phyloP scores from a whole-genome alignment of 192 early-diverging fungal genomes.

The Coemansia sp. region DNA sequence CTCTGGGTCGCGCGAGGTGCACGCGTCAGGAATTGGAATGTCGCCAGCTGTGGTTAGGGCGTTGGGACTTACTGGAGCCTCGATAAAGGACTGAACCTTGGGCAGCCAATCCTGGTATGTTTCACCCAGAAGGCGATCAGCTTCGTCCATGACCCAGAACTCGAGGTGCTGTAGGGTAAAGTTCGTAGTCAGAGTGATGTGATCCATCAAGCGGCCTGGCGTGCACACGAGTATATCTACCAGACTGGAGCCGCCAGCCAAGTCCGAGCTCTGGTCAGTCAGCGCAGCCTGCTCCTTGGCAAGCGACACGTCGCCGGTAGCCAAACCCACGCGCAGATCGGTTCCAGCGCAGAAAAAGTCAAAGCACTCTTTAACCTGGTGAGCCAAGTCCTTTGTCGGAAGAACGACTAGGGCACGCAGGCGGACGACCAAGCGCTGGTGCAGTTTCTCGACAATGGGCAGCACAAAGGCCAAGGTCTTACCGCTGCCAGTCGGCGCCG shows the following conservation, averaged over 20 bases:
- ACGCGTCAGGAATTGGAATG: conserved; percentile 18
- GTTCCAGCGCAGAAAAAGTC: conserved; percentile 76
- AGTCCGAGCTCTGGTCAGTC: conserved; percentile 24
- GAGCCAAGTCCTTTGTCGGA: conserved; percentile 90
- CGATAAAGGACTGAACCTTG: conserved; percentile 64
- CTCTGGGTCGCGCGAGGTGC: conserved; percentile 14
- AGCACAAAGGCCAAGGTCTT: conserved; percentile 96
- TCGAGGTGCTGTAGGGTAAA: conserved; percentile 91
- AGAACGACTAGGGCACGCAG: conserved; percentile 87
- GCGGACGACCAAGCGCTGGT: conserved; percentile 70
- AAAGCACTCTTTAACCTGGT: conserved; percentile 86
- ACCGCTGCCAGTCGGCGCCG: conserved; percentile 92
- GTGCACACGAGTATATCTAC: conserved; percentile 93
- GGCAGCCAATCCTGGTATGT: conserved; percentile 90
- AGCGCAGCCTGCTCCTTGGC: conserved; percentile 65
- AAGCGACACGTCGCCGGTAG: conserved; percentile 78
- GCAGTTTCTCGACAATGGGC: conserved; percentile 85
- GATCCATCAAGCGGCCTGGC: conserved; percentile 93
- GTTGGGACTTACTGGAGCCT: not conserved
- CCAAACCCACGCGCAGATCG: conserved; percentile 68
- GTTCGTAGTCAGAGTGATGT: conserved; percentile 76
- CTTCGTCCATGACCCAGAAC: conserved; percentile 94
- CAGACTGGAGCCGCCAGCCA: conserved; percentile 61
- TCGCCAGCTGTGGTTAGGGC: not conserved
- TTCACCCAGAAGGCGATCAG: conserved; percentile 90